phyloP scores from a whole-genome alignment of 352 stramenopile species.

The Phytophthora meadii region DNA sequence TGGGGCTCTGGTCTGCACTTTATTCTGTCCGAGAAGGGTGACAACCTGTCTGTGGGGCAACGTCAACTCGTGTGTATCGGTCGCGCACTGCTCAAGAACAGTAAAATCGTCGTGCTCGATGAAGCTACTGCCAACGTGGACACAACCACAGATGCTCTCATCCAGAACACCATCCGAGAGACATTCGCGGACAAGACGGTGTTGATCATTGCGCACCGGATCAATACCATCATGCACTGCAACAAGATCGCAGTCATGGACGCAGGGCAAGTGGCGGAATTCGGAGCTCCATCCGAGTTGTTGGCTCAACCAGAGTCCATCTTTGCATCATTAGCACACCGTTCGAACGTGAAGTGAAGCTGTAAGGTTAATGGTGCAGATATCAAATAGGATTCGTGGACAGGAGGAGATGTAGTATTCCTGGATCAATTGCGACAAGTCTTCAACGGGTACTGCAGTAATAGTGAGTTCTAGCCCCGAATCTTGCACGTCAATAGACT shows the following conservation, averaged over 20 bases:
- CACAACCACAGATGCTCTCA: conserved; percentile 80
- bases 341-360: conserved; percentile 4
- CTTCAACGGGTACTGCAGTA: no score
- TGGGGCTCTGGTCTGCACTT: conserved; percentile 71
- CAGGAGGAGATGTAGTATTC: no score
- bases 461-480: no score
- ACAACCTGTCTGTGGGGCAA: conserved; percentile 95
- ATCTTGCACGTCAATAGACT: no score
- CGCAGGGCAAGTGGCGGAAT: conserved; percentile 84
- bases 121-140: conserved; percentile 94
- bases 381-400: no score
- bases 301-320: conserved; percentile 42
- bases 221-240: conserved; percentile 82
- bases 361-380: no score
- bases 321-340: conserved; percentile 46
- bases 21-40: conserved; percentile 87
- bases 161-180: conserved; percentile 77
- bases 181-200: conserved; percentile 90
- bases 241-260: conserved; percentile 44
- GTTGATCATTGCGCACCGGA: conserved; percentile 95
- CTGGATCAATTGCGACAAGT: no score
- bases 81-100: conserved; percentile 89
- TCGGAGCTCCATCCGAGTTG: conserved; percentile 72
- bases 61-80: conserved; percentile 95
- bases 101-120: conserved; percentile 92